These are phyloP conservation scores for Canavalia gladiata DNA, from an alignment of 306 rosid genomes.

Conservation along the genomic window DNA sequence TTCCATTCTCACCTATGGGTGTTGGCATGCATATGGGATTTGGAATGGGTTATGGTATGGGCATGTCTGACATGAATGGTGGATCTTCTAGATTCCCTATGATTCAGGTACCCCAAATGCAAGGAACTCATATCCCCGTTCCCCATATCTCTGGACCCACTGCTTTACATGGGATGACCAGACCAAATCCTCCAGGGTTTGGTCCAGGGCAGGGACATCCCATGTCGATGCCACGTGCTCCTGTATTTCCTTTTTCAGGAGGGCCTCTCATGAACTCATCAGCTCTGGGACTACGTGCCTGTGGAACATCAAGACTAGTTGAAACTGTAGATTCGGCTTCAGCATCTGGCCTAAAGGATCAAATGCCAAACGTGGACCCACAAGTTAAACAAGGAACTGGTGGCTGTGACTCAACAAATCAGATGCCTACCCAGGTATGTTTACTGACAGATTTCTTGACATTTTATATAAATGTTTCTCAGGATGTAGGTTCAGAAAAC, in stretches of 20 bases:
- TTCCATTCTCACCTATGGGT: slow-evolving; percentile 77
- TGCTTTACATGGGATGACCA: slow-evolving; percentile 69
- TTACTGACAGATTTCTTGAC: slow-evolving; percentile 23
- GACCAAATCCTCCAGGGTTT: slow-evolving; percentile 72
- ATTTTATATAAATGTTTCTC: background rate
- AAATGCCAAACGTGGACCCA: slow-evolving; percentile 54
- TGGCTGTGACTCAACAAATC: slow-evolving; percentile 58
- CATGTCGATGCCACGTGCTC: slow-evolving; percentile 64
- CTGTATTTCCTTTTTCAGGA: slow-evolving; percentile 62
- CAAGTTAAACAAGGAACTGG: slow-evolving; percentile 56
- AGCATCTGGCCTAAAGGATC: slow-evolving; percentile 67
- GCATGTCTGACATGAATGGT: slow-evolving; percentile 76
- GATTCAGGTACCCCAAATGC: slow-evolving; percentile 82
- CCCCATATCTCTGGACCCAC: slow-evolving; percentile 66
- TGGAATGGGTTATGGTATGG: slow-evolving; percentile 85
- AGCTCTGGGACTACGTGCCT: slow-evolving; percentile 50
- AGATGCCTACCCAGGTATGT: slow-evolving; percentile 68
- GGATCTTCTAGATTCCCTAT: slow-evolving; percentile 73
- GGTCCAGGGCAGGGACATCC: slow-evolving; percentile 87
- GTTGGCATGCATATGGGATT: slow-evolving; percentile 87
- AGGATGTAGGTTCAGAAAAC: slow-evolving; percentile 2
- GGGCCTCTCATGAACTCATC: slow-evolving; percentile 70
- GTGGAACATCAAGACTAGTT: slow-evolving; percentile 60
- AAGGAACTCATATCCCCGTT: slow-evolving; percentile 76
- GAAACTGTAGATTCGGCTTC: slow-evolving; percentile 65